phyloP scores from a whole-genome alignment of 2,329 filamentous ascomycete genomes.

The Aspergillus nomiae region DNA sequence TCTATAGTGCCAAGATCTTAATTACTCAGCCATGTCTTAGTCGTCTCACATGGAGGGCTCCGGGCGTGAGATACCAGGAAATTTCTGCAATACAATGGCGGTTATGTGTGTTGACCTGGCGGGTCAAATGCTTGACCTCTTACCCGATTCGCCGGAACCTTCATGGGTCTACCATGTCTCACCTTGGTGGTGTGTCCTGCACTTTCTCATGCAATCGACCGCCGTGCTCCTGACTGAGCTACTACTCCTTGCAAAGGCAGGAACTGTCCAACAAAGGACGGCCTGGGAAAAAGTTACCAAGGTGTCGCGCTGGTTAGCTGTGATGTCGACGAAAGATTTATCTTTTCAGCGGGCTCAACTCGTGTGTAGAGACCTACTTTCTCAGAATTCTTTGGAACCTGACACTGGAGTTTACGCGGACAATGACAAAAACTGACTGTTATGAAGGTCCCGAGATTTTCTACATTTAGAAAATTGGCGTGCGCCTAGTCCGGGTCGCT shows the following conservation, averaged over 20 bases:
- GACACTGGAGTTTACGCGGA: background rate
- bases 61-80: slow-evolving; percentile 26
- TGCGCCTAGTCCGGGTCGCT: background rate
- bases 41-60: slow-evolving; percentile 34
- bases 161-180: slow-evolving; percentile 32
- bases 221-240: slow-evolving; percentile 41
- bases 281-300: slow-evolving; percentile 36
- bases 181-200: slow-evolving; percentile 46
- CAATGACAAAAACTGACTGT: slow-evolving; percentile 4
- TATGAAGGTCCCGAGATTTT: background rate
- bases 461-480: background rate
- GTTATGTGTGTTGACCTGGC: slow-evolving; percentile 40
- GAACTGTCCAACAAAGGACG: slow-evolving; percentile 29
- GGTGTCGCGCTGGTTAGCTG: slow-evolving; percentile 37
- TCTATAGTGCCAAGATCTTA: slow-evolving; percentile 46
- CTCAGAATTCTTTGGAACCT: slow-evolving; percentile 22
- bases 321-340: slow-evolving; percentile 36
- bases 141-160: slow-evolving; percentile 37
- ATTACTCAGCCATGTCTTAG: slow-evolving; percentile 48
- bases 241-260: slow-evolving; percentile 33
- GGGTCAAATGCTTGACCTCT: slow-evolving; percentile 35
- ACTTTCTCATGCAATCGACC: slow-evolving; percentile 44
- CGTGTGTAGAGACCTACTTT: slow-evolving; percentile 30
- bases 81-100: slow-evolving; percentile 38
- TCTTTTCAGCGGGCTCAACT: slow-evolving; percentile 38